phyloP scores from a whole-genome alignment of 148 eudicot species.

The Nepenthes mirabilis region DNA sequence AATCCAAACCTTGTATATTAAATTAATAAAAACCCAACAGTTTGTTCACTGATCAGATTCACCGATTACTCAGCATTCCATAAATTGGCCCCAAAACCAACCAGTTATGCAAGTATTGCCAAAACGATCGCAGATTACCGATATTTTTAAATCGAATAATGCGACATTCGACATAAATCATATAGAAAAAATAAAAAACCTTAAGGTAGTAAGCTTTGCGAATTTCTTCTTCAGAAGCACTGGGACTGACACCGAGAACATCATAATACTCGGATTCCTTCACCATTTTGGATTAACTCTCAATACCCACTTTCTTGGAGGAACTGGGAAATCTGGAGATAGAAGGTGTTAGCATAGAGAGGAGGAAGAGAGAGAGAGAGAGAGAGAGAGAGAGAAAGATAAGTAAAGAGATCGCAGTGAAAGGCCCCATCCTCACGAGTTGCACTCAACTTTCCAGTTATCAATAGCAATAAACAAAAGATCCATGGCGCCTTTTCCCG shows the following conservation, averaged over 20 bases:
- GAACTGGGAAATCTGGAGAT: constrained; percentile 4
- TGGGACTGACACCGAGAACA: constrained; percentile 56
- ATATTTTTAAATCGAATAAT: too few species aligned
- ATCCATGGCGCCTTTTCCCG: constrained; percentile 43
- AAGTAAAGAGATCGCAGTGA: neutral
- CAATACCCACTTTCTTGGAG: too few species aligned
- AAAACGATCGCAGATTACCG: too few species aligned
- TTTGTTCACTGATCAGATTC: too few species aligned
- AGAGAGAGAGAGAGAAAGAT: neutral
- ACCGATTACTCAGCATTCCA: too few species aligned
- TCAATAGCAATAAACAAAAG: constrained; percentile 21
- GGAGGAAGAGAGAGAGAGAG: neutral
- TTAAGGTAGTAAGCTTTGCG: constrained; percentile 91
- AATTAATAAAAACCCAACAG: too few species aligned
- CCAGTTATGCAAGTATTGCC: neutral
- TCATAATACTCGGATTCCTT: constrained; percentile 83
- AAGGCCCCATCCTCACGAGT: constrained; percentile 28
- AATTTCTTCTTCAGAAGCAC: constrained; percentile 68
- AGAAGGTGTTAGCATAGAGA: neutral
- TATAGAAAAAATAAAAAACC: constrained; percentile 17
- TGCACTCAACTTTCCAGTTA: constrained; percentile 51
- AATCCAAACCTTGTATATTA: neutral
- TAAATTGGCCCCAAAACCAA: neutral
- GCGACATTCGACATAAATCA: too few species aligned
- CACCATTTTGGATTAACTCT: constrained; percentile 28